Evolutionary conservation across 148 eudicot genomes (phyloP), one percentile per base, ranked within the genome.

Genomic region (Simmondsia chinensis): DNA sequence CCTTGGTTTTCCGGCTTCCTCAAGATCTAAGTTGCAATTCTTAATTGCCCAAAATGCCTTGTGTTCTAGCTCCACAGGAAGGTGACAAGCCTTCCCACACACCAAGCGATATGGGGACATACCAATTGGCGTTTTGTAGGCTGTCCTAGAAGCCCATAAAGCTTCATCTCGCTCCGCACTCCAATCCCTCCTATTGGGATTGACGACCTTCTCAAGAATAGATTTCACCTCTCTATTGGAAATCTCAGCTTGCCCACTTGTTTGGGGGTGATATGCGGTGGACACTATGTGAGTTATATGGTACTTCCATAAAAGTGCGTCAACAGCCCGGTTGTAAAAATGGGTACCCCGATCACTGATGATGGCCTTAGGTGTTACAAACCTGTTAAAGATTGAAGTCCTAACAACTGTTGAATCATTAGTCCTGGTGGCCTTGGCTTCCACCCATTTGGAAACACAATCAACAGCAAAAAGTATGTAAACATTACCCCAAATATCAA

Each of bases 281-380:
- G 48, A 9, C 0, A 48, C 23, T 9, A 20, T 48, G 30, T 58
- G 55, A 0, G 29, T 48, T 5, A 58, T 55, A 39, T 48, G 55
- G 39, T 48, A 48, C 33, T 39, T 21, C 2, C 5, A 15, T 3
- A 58, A n/a, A 2, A 56, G 18, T 0, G 27, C 19, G 2, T 24
- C 39, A n/a, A 56, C 12, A 8, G 33, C 12, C 26, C n/a, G 31
- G 16, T 50, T 59, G 27, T 50, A 42, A 46, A 56, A 57, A 8
- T 57, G 53, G 10, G 61, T 17, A 9, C 61, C 53, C 14, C 19
- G 29, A 6, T 58, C 33, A 19, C 55, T 58, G 17, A 58, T 58
- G 9, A 58, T 19, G 0, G 57, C 46, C 35, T 39, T 52, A 17
- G 46, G 38, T 17, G 46, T 21, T 0, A 40, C 63, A 58, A 48